These are phyloP conservation scores for Emmonsiellopsis sp. DNA, from an alignment of 2,329 filamentous ascomycete genomes.

Conservation along the genomic window DNA sequence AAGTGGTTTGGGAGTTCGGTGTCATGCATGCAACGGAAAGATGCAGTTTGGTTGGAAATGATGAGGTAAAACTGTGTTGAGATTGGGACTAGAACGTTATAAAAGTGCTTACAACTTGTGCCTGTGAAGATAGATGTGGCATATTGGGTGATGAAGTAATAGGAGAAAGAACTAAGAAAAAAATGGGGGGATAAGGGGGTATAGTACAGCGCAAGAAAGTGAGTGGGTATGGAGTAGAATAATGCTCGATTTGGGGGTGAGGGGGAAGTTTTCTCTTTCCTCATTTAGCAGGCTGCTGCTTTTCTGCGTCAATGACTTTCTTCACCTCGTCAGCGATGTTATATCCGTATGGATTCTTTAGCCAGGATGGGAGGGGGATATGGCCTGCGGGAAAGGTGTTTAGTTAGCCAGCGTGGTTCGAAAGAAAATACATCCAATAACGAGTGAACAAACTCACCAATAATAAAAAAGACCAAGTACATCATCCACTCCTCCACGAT, in stretches of 20 bases:
- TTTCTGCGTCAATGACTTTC: conserved; percentile 2
- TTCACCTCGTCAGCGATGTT: conserved; percentile 11
- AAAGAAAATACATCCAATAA: background rate
- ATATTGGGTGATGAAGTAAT: background rate
- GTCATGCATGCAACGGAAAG: too few relatives aligned
- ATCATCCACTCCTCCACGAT: conserved; percentile 27
- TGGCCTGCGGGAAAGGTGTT: conserved; percentile 3
- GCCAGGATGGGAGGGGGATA: conserved; percentile 9
- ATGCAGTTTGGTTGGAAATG: too few relatives aligned
- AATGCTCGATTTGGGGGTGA: background rate
- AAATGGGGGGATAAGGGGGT: background rate
- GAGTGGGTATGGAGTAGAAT: background rate
- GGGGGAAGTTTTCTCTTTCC: background rate
- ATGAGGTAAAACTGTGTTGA: too few relatives aligned
- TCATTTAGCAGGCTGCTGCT: background rate
- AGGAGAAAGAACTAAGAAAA: background rate
- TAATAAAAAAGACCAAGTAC: conserved; percentile 28
- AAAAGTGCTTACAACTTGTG: background rate
- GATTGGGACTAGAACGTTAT: background rate
- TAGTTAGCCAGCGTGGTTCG: background rate
- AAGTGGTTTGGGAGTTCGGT: too few relatives aligned
- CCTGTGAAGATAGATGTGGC: background rate
- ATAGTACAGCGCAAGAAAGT: background rate
- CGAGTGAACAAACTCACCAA: conserved; percentile 17
- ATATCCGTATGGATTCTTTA: conserved; percentile 6